Base-by-base conservation (phyloP, 805 yeast genomes). In the Wickerhamomyces mucosus region DNA sequence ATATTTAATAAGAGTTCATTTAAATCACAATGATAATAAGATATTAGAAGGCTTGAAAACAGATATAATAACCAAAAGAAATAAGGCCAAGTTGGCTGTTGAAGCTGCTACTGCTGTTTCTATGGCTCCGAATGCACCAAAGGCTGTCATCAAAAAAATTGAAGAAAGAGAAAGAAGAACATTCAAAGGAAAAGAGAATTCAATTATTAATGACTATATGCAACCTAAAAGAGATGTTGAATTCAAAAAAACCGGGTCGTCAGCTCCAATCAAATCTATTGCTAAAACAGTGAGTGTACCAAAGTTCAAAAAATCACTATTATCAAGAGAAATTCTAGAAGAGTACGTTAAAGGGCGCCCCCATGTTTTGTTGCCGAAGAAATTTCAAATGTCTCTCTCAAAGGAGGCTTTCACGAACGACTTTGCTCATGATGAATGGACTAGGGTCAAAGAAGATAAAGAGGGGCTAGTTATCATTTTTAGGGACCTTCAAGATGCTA, bases 391-490 rank as follows among this genome's bases (percentile, higher is more conserved):
- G n/a, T n/a, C n/a, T n/a, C n/a, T n/a, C n/a, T n/a, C n/a, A n/a
- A 59, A 74, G 3, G 64, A 63, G 32, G 84, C 78, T 46, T 58
- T 85, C 33, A 75, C 80, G 43, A 63, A 68, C 18, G 61, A 65
- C 19, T 57, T 84, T 20, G 65, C 65, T 25, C 68, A 65, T 29
- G 78, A 78, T 46, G 71, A 69, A 33, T 79, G 85, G 76, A 69
- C 75, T 0, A 61, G 81, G 33, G 72, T 84, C 3, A 49, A 79
- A 29, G 64, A 73, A 4, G 88, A 80, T 40, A 41, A 44, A 0
- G 53, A 66, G 1, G 95, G 95, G 0, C 78, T 78, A 42, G 84
- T 69, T 43, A 61, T 84, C 23, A 75, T 82, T 1, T 85, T 85
- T 54, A 74, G 75, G 42, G 63, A 68, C 13, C 53, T 66, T 11